Conservation (phyloP, 2,329 filamentous ascomycete species). For the Fusarium metavorans region DNA sequence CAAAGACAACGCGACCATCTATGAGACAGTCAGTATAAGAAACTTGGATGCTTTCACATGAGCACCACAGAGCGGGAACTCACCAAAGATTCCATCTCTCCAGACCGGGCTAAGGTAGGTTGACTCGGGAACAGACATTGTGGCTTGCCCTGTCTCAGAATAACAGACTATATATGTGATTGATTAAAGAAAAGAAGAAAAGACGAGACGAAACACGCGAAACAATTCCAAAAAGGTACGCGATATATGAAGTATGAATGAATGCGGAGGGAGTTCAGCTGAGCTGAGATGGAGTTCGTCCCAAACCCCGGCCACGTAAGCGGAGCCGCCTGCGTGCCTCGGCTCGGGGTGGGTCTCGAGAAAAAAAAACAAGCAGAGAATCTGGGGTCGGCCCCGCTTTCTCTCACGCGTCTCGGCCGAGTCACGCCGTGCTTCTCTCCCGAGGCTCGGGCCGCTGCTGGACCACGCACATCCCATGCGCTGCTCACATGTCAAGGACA, state of each 20-base stretch:
- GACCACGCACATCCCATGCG: background rate
- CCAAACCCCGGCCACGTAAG: slow-evolving; percentile 2
- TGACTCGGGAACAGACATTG: slow-evolving; percentile 77
- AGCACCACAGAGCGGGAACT: slow-evolving; percentile 36
- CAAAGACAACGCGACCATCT: slow-evolving; percentile 93
- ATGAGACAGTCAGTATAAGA: slow-evolving; percentile 17
- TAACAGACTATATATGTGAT: background rate
- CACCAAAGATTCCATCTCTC: slow-evolving; percentile 89
- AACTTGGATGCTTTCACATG: background rate
- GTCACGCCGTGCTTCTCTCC: slow-evolving; percentile 1
- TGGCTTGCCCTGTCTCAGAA: background rate
- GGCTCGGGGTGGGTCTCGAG: slow-evolving; percentile 30
- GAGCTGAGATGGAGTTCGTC: background rate
- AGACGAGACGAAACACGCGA: background rate
- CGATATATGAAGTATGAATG: background rate
- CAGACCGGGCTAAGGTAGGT: slow-evolving; percentile 86
- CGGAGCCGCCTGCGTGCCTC: slow-evolving; percentile 27
- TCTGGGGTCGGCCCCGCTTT: slow-evolving; percentile 22
- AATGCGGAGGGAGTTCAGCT: background rate
- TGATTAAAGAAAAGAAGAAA: background rate
- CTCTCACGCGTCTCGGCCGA: slow-evolving; percentile 36
- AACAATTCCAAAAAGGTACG: background rate
- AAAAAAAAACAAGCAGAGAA: slow-evolving; percentile 3
- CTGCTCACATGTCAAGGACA: background rate
- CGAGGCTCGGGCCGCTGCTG: slow-evolving; percentile 13